Base-by-base conservation (phyloP, 805 yeast species). In the Nakazawaea anatomiae region DNA sequence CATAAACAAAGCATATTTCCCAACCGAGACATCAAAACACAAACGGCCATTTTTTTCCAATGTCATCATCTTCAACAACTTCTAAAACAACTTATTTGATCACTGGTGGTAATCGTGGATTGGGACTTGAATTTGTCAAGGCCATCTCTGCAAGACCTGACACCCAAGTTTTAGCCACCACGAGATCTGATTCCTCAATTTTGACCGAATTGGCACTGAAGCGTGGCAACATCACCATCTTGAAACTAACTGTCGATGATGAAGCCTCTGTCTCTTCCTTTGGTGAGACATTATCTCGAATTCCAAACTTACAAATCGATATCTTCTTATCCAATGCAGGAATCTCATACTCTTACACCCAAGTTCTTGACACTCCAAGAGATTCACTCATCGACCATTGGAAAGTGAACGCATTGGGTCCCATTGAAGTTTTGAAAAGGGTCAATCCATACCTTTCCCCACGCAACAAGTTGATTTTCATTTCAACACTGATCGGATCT, bases 251-350 rank as follows among this genome's bases (percentile, higher is more conserved):
- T 36, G 58, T 60, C 14, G 32, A 55, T 10, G 45, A 52, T 25
- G 51, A 56, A 30, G 55, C 53, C 14, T 49, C 59, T 4, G 58
- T 60, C 32, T 53, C 50, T 2, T 51, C 41, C 11, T 48, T 62
- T 8, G 58, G 50, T 10, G 32, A 38, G 6, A 48, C 54, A 9
- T 47, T 59, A 8, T 47, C 52, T 5, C 46, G 55, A 42, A 39
- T 49, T 8, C 25, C 56, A 1, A 57, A 57, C 4, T 60, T 59
- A 14, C 12, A 39, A 30, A 55, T 65, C 39, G 70, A 65, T 50
- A 55, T 56, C 18, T 55, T 60, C 40, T 50, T 64, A 25, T 50
- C 58, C 32, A 64, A 64, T 54, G 64, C 69, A 8, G 69, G 64
- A 10, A 47, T 60, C 36, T 54, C 50, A 11, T 48, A 53, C 7